Evolutionary conservation across 2,329 filamentous ascomycete genomes (phyloP), one percentile per base, ranked within the genome.

Genomic region (Pseudogymnoascus sp.): DNA sequence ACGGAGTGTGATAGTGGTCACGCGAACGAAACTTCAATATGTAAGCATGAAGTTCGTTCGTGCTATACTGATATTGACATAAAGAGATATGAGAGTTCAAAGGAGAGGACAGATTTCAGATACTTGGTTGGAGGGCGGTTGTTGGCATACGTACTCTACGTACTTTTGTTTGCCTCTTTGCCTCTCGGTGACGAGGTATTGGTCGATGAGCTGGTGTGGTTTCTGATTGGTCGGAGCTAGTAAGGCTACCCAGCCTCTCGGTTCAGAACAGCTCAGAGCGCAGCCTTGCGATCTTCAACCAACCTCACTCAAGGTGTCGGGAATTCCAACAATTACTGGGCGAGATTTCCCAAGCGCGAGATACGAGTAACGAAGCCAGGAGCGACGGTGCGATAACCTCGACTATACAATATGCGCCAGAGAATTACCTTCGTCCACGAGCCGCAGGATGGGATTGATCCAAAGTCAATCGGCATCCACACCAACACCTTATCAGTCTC

Each of bases 351-450:
- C 39, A 40, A 18, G 18, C 39, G 16, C 39, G n/a, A 40, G n/a
- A 0, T 40, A 40, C 39, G n/a, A 40, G 16, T 3, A 40, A 40
- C 39, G 39, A 40, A 40, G 18, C 6, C 39, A 0, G 2, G 39
- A 11, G 10, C 39, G 39, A 40, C 16, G 8, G n/a, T 40, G 8
- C n/a, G 39, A 40, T 40, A 40, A 7, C 7, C n/a, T 7, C 37
- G 37, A 40, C 16, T 60, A 64, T 36, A 40, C 18, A 59, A 29
- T 40, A 92, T 93, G 90, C 86, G 88, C 69, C 85, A 91, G 76
- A 81, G 90, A 76, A 86, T 91, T 69, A 96, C 93, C 0, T 95
- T 91, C 68, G 78, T 96, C 62, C 86, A 89, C 68, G 81, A 83
- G 21, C 79, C 82, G n/a, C 83, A 86, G 47, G 78, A 83, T 63